Evolutionary conservation across 2,329 filamentous ascomycete genomes (phyloP).

Genomic region (Penicillium griseofulvum): DNA sequence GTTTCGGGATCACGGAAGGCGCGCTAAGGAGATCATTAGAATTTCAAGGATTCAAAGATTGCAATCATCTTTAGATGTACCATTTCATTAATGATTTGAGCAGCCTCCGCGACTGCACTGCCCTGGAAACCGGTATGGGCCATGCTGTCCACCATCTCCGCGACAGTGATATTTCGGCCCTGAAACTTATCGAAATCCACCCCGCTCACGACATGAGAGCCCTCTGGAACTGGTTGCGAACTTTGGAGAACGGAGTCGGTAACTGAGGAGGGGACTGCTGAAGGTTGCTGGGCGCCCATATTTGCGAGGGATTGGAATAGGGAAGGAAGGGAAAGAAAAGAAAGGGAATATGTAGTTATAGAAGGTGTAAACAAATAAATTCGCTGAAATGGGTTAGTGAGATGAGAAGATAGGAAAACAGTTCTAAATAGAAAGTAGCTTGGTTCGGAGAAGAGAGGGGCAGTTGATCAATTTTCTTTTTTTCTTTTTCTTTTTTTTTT

Average conservation of each 20-base stretch:
- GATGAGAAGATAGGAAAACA: neutral
- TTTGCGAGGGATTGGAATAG: neutral
- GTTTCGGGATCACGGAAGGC: constrained; percentile 79
- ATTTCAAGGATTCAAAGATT: neutral
- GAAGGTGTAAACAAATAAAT: neutral
- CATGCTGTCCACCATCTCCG: constrained; percentile 80
- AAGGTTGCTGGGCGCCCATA: constrained; percentile 24
- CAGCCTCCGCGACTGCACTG: constrained; percentile 77
- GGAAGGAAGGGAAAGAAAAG: constrained; percentile 39
- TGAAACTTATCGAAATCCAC: constrained; percentile 84
- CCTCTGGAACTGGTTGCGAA: constrained; percentile 76
- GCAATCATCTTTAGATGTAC: constrained; percentile 47
- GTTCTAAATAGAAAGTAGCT: neutral
- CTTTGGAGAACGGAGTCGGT: constrained; percentile 81
- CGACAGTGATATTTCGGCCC: constrained; percentile 72
- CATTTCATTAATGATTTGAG: constrained; percentile 94
- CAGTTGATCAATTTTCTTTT: constrained; percentile 13
- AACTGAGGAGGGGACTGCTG: constrained; percentile 57
- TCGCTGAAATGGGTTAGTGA: neutral
- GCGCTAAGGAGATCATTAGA: constrained; percentile 52
- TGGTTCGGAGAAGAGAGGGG: constrained; percentile 1
- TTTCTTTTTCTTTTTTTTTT: constrained; percentile 16
- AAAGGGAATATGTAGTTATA: neutral
- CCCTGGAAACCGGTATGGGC: constrained; percentile 82
- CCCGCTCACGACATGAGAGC: constrained; percentile 78